Evolutionary conservation across 2,329 filamentous ascomycete genomes (phyloP), one percentile per base, ranked within the genome.

Genomic region (Scorias spongiosa): DNA sequence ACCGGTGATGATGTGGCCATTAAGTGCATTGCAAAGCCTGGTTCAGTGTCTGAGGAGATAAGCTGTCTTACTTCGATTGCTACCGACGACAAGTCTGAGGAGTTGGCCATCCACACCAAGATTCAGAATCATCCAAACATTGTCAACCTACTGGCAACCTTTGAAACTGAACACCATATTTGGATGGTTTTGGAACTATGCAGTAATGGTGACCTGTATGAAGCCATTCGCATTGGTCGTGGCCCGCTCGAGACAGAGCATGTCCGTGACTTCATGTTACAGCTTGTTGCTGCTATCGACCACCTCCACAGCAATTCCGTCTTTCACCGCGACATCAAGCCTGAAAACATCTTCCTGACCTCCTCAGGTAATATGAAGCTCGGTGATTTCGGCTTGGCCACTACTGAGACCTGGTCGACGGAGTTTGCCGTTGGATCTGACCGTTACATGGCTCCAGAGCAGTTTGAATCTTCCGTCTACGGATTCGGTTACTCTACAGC

Each of bases 361-460:
- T 76, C 88, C 48, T 76, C 81, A 53, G 89, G 89, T 43, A 75
- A 81, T 34, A 84, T 96, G 83, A 98, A 98, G 69, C 78, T 98
- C 30, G 91, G 91, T 57, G 91, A 98, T 64, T 94, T 96, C 61
- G 91, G 91, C 44, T 72, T 98, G 49, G 88, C 88, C 42, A 95
- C 89, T 10, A 84, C 79, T 6, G 86, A 93, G 48, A 72, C 79
- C 54, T 94, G 86, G 87, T 93, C 85, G 18, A 83, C 83, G 56
- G 91, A 98, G 69, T 81, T 82, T 50, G 91, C 84, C 49, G 91
- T 98, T 40, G 91, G 91, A 52, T 96, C 91, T 61, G 91, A 98
- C 61, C 86, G 91, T 44, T 98, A 98, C 69, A 98, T 98, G 91
- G 88, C 91, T 44, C 91, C 91, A 5, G 91, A 98, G 66, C 91